Evolutionary conservation across 805 yeast genomes (phyloP).

Genomic region (Saccharomycopsis guyanensis): DNA sequence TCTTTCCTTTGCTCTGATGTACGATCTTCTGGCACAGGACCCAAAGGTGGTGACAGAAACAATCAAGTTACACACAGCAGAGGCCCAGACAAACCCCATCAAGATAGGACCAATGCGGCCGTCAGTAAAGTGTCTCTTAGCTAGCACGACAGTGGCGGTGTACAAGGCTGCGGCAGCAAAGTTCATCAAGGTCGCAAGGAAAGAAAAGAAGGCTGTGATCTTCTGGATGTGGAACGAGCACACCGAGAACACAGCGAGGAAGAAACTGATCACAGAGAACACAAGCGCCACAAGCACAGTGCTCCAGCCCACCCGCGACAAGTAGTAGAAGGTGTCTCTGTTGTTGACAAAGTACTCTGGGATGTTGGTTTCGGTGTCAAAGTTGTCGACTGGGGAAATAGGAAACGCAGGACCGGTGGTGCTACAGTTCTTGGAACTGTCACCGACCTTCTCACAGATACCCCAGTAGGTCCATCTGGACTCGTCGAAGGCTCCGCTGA

Average conservation of each 20-base stretch:
- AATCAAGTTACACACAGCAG: conserved; percentile 45
- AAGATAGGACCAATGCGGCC: conserved; percentile 49
- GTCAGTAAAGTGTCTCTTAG: conserved; percentile 55
- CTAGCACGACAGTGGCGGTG: conserved; percentile 45
- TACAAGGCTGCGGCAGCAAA: conserved; percentile 18
- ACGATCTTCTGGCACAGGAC: conserved; percentile 22
- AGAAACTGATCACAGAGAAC: conserved; percentile 54
- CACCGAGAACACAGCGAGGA: conserved; percentile 46
- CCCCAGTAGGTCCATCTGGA: conserved; percentile 84
- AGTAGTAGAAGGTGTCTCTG: conserved; percentile 51
- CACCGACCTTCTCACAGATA: conserved; percentile 39
- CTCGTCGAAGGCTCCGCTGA: conserved; percentile 33
- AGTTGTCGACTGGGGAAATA: conserved; percentile 74
- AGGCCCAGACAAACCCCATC: conserved; percentile 66
- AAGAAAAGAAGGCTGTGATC: conserved; percentile 35
- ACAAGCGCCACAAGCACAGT: conserved; percentile 51
- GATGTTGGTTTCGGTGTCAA: conserved; percentile 36
- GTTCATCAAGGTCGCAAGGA: conserved; percentile 10
- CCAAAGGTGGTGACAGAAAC: conserved; percentile 47
- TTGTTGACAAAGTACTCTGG: conserved; percentile 35
- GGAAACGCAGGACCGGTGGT: conserved; percentile 67
- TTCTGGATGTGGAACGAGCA: conserved; percentile 49
- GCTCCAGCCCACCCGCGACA: conserved; percentile 63
- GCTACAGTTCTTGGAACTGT: conserved; percentile 43
- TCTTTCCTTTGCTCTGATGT: conserved; percentile 15